Percentiles rank a stretch among this genome's conserved stretches.
Conservation (phyloP, 1,284 basidiomycete genomes). For the Ceratobasidium sp. region DNA sequence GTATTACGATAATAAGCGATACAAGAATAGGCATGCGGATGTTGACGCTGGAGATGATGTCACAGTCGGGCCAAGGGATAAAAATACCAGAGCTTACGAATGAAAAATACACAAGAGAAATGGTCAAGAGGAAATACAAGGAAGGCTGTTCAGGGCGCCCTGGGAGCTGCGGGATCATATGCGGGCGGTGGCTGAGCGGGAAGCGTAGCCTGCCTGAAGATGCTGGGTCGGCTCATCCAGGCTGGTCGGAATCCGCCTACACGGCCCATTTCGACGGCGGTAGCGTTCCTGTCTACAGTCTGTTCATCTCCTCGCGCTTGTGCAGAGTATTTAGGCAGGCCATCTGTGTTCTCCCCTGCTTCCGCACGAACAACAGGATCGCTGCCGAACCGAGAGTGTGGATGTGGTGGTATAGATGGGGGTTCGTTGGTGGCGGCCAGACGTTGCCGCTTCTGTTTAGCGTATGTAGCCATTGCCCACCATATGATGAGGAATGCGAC, state of each 20-base stretch:
- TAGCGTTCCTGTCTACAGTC: conserved; percentile 22
- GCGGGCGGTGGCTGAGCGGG: conserved; percentile 34
- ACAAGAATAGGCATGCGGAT: conserved; percentile 5
- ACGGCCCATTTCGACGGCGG: not conserved
- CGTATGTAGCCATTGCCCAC: conserved; percentile 25
- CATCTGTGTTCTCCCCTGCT: conserved; percentile 34
- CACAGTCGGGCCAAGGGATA: not conserved
- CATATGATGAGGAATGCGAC: conserved; percentile 14
- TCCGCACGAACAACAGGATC: conserved; percentile 35
- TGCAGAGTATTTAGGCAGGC: conserved; percentile 36
- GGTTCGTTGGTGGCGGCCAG: not conserved
- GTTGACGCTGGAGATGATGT: not conserved
- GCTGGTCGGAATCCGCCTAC: conserved; percentile 3
- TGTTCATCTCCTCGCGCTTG: conserved; percentile 27
- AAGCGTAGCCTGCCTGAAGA: conserved; percentile 23
- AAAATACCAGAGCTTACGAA: conserved; percentile 6
- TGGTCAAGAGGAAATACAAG: not conserved
- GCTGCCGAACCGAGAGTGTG: not conserved
- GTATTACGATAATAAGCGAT: conserved; percentile 3
- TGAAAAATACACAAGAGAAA: not conserved
- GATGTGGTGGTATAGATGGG: not conserved
- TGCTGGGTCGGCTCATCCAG: conserved; percentile 23
- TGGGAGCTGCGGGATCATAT: conserved; percentile 32
- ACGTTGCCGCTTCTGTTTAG: conserved; percentile 18
- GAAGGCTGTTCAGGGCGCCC: not conserved